Evolutionary conservation across 2,329 filamentous ascomycete species (phyloP).

Genomic region (Elsinoe perseae): DNA sequence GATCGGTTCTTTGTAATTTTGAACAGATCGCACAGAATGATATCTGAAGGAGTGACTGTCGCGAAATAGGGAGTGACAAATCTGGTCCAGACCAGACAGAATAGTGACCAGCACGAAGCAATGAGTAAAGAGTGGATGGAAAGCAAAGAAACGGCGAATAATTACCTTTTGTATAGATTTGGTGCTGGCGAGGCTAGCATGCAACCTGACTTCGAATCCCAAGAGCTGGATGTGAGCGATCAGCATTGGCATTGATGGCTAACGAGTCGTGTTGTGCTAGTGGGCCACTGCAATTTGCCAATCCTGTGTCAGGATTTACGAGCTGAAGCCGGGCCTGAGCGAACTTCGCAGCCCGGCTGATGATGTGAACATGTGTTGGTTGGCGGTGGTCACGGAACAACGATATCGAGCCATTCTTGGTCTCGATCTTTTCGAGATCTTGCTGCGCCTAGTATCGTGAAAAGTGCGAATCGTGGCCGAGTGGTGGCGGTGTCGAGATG

Average conservation of each 20-base stretch:
- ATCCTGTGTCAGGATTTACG: neutral
- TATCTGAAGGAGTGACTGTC: neutral
- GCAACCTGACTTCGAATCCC: neutral
- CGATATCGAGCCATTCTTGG: neutral
- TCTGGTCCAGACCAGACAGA: slow-evolving; percentile 3
- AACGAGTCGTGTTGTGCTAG: neutral
- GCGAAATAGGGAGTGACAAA: neutral
- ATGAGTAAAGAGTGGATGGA: neutral
- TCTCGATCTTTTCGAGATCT: too few relatives aligned
- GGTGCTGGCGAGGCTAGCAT: neutral
- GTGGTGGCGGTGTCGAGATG: too few relatives aligned
- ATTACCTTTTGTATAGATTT: slow-evolving; percentile 2
- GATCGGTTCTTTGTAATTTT: neutral
- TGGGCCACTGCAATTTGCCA: slow-evolving; percentile 5
- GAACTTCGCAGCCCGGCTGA: neutral
- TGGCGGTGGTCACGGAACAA: neutral
- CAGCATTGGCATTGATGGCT: neutral
- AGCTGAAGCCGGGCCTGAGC: neutral
- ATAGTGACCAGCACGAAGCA: slow-evolving; percentile 9
- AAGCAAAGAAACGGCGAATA: slow-evolving; percentile 2
- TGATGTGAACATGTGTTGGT: neutral
- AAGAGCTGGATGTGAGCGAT: slow-evolving; percentile 1
- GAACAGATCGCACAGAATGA: neutral
- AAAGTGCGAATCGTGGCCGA: too few relatives aligned
- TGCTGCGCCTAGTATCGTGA: too few relatives aligned